phyloP scores from a whole-genome alignment of 495 filamentous ascomycete species.

The Aspergillus ellipticus region DNA sequence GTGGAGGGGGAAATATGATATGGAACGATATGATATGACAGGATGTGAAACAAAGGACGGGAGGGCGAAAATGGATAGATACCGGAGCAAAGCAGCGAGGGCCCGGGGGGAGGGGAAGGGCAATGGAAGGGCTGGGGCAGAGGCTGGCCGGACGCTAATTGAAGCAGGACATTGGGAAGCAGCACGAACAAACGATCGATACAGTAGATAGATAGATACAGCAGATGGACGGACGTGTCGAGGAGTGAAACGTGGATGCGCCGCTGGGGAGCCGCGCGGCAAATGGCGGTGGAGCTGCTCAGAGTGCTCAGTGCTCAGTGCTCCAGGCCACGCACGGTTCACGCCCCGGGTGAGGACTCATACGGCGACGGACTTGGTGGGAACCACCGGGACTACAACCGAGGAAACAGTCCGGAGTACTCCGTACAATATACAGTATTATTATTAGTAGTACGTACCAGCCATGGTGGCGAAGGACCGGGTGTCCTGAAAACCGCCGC shows the following conservation, averaged over 20 bases:
- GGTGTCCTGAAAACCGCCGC: neutral
- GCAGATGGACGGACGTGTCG: neutral
- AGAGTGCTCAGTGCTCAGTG: too few relatives aligned
- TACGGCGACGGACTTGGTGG: too few relatives aligned
- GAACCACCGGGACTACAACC: too few relatives aligned
- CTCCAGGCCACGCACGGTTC: too few relatives aligned
- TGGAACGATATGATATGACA: slow-evolving; percentile 1
- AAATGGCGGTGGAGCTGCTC: neutral
- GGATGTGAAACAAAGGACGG: too few relatives aligned
- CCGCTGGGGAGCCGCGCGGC: neutral
- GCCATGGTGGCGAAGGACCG: neutral
- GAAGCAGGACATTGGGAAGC: neutral
- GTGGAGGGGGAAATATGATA: neutral
- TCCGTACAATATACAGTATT: too few relatives aligned
- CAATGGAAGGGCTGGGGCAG: neutral
- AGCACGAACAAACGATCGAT: too few relatives aligned
- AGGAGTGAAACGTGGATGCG: neutral
- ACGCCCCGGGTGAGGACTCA: too few relatives aligned
- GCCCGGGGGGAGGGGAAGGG: neutral
- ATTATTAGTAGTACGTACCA: too few relatives aligned
- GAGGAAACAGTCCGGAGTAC: too few relatives aligned
- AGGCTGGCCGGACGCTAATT: neutral
- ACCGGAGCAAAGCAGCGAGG: too few relatives aligned
- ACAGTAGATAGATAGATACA: neutral
- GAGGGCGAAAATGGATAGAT: neutral